Conservation (phyloP, 495 filamentous ascomycete species). For the Penicillium paradoxum region DNA sequence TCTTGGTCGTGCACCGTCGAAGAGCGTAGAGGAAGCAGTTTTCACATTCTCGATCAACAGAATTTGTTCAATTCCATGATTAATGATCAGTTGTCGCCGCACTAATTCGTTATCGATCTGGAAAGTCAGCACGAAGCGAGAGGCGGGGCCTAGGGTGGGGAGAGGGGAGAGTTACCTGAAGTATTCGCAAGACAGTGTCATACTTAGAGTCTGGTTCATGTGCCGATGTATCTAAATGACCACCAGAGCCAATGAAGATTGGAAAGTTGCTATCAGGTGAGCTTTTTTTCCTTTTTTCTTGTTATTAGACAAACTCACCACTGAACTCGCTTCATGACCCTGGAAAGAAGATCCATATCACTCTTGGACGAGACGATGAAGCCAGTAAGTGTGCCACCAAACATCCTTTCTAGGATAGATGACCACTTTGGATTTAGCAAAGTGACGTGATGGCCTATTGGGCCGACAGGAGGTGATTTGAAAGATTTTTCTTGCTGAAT, state of each 20-base stretch:
- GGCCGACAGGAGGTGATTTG: constrained; percentile 69
- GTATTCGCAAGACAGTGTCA: constrained; percentile 70
- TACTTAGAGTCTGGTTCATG: constrained; percentile 69
- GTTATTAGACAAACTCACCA: constrained; percentile 46
- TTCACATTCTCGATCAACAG: constrained; percentile 64
- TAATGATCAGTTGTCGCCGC: constrained; percentile 77
- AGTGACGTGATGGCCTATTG: constrained; percentile 70
- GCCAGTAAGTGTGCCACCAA: constrained; percentile 59
- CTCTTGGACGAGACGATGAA: constrained; percentile 76
- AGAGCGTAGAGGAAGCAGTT: constrained; percentile 66
- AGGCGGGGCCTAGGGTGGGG: too few relatives aligned
- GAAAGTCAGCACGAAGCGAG: constrained; percentile 2
- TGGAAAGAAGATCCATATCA: constrained; percentile 59
- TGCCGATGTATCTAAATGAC: constrained; percentile 54
- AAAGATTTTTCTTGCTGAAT: constrained; percentile 68
- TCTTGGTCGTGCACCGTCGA: constrained; percentile 50
- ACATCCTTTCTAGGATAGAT: constrained; percentile 67
- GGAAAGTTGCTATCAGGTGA: constrained; percentile 42
- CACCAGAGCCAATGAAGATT: constrained; percentile 60
- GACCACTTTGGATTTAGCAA: constrained; percentile 79
- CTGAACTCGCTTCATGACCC: constrained; percentile 55
- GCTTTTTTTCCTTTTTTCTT: too few relatives aligned
- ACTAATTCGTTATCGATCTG: constrained; percentile 76
- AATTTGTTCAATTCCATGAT: constrained; percentile 75
- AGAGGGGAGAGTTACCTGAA: constrained; percentile 47